A percentile compares a stretch with the other conserved stretches of the same genome.
These are phyloP conservation scores for Leishmania guyanensis DNA, from an alignment of 208 protist genomes.

Conservation along the genomic window DNA sequence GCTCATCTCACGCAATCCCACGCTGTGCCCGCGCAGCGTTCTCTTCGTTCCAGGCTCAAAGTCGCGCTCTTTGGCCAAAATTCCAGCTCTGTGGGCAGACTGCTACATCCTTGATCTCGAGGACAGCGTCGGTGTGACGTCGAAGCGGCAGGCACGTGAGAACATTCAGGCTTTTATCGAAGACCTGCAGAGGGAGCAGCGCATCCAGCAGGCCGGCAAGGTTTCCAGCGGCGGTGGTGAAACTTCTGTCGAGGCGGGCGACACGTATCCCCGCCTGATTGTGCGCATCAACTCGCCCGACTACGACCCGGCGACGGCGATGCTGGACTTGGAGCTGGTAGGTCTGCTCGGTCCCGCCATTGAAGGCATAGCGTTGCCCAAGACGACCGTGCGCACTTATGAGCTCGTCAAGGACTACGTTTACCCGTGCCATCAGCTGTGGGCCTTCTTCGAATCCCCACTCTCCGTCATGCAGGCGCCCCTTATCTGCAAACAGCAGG, in stretches of 20 bases:
- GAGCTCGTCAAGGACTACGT: constrained; percentile 59
- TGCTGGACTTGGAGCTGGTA: constrained; percentile 83
- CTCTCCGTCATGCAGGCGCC: constrained; percentile 67
- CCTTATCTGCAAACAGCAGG: constrained; percentile 59
- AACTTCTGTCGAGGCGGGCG: neutral
- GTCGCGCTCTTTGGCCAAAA: constrained; percentile 56
- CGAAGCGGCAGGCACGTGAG: constrained; percentile 65
- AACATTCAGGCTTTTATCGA: constrained; percentile 55
- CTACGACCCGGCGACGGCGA: constrained; percentile 57
- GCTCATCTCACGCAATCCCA: constrained; percentile 51
- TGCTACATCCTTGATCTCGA: constrained; percentile 84
- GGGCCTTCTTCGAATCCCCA: constrained; percentile 84
- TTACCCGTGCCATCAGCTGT: constrained; percentile 78
- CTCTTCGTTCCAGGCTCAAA: constrained; percentile 75
- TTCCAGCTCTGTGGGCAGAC: constrained; percentile 57
- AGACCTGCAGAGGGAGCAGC: constrained; percentile 26
- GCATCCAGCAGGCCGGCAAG: neutral
- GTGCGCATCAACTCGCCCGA: constrained; percentile 86
- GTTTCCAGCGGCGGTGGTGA: neutral
- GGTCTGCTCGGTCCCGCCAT: constrained; percentile 64
- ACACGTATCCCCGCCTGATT: constrained; percentile 47
- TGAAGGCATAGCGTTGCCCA: constrained; percentile 79
- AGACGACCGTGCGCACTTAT: constrained; percentile 56
- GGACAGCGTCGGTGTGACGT: constrained; percentile 45
- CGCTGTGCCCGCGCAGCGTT: constrained; percentile 73